These are phyloP conservation scores for Xylaria intraflava DNA, from an alignment of 495 filamentous ascomycete species.

Conservation along the genomic window DNA sequence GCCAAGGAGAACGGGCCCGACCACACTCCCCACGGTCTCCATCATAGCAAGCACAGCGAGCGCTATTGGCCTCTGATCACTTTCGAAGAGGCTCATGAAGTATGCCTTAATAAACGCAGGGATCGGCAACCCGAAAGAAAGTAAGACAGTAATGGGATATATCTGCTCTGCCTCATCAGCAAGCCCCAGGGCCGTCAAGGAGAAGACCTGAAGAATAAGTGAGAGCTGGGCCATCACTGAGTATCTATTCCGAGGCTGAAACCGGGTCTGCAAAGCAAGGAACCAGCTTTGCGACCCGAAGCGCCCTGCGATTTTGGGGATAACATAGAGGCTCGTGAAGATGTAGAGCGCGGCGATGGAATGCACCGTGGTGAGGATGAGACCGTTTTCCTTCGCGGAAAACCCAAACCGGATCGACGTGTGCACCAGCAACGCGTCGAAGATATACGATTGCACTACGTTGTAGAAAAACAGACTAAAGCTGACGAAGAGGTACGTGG, in stretches of 20 bases:
- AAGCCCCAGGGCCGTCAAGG: background rate
- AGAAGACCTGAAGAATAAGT: background rate
- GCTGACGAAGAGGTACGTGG: background rate
- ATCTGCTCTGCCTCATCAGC: background rate
- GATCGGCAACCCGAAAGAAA: background rate
- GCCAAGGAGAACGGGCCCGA: background rate
- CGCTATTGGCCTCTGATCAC: background rate
- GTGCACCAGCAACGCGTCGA: background rate
- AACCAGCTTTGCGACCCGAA: background rate
- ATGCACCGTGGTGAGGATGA: background rate
- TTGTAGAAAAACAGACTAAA: conserved; percentile 5
- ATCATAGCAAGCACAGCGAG: background rate
- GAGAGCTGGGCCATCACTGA: background rate
- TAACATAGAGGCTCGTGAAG: background rate
- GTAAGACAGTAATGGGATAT: background rate
- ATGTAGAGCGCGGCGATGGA: background rate
- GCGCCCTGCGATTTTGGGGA: background rate
- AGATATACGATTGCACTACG: background rate
- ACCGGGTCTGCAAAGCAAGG: no score
- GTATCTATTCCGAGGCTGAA: background rate
- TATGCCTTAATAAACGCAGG: background rate
- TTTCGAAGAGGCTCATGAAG: background rate
- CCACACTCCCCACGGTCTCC: background rate
- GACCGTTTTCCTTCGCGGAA: background rate
- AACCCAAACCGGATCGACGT: background rate